Base-by-base conservation (phyloP, 2,329 filamentous ascomycete genomes). In the Epichloe sylvatica region DNA sequence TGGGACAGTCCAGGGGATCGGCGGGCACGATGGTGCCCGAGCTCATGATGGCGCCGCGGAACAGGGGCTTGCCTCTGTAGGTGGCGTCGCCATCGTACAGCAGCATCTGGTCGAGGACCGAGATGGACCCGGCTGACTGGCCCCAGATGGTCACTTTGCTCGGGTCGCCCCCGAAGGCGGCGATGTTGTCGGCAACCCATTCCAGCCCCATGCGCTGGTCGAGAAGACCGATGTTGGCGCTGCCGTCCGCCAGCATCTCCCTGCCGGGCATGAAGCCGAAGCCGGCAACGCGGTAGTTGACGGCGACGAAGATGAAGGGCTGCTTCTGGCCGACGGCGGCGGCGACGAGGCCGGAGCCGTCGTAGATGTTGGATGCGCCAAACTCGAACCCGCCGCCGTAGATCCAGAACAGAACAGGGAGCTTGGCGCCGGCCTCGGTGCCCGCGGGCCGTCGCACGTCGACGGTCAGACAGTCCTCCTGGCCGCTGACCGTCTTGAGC, bases 71-170 rank as follows among this genome's bases (percentile, higher is more conserved):
- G 15, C 38, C 38, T n/a, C 35, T 36, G n/a, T 36, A 36, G 9
- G 11, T 40, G 30, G 79, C 77, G 62, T 91, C 71, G 6, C 86
- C 86, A 35, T 79, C 76, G 56, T 86, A 88, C 11, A 90, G 69
- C 12, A 39, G 12, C 36, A 51, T 41, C n/a, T 41, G 33, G 40
- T 51, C 45, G 1, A 78, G 72, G 42, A 79, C 76, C 0, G 76
- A 80, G 44, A 80, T 78, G 0, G 67, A 63, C 2, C 74, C 74
- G 0, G 75, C 72, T 1, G 66, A 70, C 55, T 81, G 73, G 2
- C 80, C 80, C 70, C 73, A 80, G 37, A 83, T 75, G 0, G 78
- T 82, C 4, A 82, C 77, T 51, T 75, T 77, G 0, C 63, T 60
- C 0, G 78, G 75, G 57, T 83, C 78, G 2, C 81, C 81, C 1